Evolutionary conservation across 2,329 filamentous ascomycete genomes (phyloP).

Genomic region (Penicillium sp.): DNA sequence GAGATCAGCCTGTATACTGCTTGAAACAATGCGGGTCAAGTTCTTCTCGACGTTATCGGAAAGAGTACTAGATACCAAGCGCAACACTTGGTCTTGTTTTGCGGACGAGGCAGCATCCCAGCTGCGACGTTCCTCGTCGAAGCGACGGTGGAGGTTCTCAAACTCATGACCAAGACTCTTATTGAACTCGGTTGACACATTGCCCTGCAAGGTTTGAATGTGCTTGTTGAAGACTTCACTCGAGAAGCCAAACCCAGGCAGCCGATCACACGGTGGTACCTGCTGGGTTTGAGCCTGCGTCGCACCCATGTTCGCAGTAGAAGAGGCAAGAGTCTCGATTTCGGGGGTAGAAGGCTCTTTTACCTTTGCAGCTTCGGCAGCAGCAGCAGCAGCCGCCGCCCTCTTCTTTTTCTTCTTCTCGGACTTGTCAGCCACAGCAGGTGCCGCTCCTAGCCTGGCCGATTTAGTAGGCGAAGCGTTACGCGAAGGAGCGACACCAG

Average conservation of each 20-base stretch:
- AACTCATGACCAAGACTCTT: constrained; percentile 52
- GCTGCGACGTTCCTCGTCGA: constrained; percentile 68
- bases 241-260: constrained; percentile 40
- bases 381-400: constrained; percentile 29
- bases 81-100: constrained; percentile 69
- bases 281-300: too few species aligned
- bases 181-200: constrained; percentile 50
- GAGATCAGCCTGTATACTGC: constrained; percentile 72
- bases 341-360: constrained; percentile 31
- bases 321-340: constrained; percentile 15
- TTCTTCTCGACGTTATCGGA: constrained; percentile 73
- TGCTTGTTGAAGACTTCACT: constrained; percentile 61
- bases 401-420: constrained; percentile 73
- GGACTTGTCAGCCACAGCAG: constrained; percentile 52
- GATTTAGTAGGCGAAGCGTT: constrained; percentile 43
- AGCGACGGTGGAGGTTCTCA: constrained; percentile 57
- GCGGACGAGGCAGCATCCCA: constrained; percentile 62
- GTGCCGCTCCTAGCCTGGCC: constrained; percentile 24
- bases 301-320: constrained; percentile 17
- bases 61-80: constrained; percentile 66
- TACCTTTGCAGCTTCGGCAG: constrained; percentile 44
- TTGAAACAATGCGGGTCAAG: constrained; percentile 71
- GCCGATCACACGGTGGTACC: too few species aligned
- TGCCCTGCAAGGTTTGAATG: constrained; percentile 54
- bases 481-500: constrained; percentile 27